Conservation (phyloP, 202 grass and related monocot genomes). For the Musa balbisiana region DNA sequence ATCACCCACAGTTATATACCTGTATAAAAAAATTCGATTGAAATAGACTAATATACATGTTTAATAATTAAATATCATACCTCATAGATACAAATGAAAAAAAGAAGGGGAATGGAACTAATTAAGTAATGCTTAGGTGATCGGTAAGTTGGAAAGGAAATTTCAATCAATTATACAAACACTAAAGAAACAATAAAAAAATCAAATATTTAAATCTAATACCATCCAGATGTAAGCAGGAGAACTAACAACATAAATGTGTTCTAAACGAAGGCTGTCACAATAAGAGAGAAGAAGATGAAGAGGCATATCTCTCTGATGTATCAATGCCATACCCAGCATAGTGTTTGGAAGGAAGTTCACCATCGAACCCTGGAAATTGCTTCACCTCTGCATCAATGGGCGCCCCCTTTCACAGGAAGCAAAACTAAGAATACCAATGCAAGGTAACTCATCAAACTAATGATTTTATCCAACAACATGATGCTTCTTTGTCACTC, state of each 20-base stretch:
- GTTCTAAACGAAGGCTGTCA: too few species aligned
- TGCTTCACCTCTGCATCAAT: constrained; percentile 31
- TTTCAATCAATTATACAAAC: neutral
- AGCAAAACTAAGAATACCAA: neutral
- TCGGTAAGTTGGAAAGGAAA: neutral
- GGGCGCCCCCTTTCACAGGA: constrained; percentile 1
- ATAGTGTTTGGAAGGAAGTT: constrained; percentile 48
- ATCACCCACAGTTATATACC: constrained; percentile 42
- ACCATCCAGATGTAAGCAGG: too few species aligned
- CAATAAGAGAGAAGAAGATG: neutral
- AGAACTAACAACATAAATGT: too few species aligned
- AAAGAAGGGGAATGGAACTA: neutral
- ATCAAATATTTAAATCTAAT: too few species aligned
- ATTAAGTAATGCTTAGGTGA: too few species aligned
- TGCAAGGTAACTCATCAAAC: neutral
- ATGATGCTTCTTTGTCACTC: neutral
- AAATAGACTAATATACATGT: neutral
- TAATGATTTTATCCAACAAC: too few species aligned
- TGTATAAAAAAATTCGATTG: constrained; percentile 3
- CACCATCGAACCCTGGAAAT: constrained; percentile 40
- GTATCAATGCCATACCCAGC: constrained; percentile 27
- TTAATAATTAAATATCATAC: constrained; percentile 1
- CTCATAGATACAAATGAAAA: neutral
- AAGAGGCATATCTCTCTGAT: neutral
- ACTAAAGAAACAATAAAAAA: too few species aligned